Conservation (phyloP, 129 eudicot genomes). For the Flaveria brownii region DNA sequence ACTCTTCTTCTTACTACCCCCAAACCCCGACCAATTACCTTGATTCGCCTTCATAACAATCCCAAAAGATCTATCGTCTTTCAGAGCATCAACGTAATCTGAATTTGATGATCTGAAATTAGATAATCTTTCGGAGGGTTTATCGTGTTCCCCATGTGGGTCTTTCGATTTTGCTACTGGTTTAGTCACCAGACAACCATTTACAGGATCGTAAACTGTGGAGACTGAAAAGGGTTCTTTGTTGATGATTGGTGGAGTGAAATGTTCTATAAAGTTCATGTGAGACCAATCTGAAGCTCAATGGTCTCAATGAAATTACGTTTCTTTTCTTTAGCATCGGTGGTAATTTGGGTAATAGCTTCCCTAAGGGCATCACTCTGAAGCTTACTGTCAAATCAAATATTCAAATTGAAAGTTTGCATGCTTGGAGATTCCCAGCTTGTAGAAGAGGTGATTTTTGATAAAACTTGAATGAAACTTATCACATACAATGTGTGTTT, state of each 20-base stretch:
- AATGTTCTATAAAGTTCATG: slow-evolving; percentile 34
- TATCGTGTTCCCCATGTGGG: not conserved
- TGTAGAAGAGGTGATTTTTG: slow-evolving; percentile 45
- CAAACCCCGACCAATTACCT: slow-evolving; percentile 21
- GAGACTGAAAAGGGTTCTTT: slow-evolving; percentile 24
- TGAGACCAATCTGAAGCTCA: slow-evolving; percentile 15
- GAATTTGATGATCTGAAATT: not conserved
- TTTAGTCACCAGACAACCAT: slow-evolving; percentile 38
- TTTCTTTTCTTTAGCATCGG: slow-evolving; percentile 11
- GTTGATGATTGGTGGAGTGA: slow-evolving; percentile 33
- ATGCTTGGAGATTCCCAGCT: slow-evolving; percentile 25
- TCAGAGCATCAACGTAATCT: slow-evolving; percentile 27
- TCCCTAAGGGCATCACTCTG: slow-evolving; percentile 54
- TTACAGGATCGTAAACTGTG: slow-evolving; percentile 48
- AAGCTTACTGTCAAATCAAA: slow-evolving; percentile 41
- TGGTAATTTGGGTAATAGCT: slow-evolving; percentile 29
- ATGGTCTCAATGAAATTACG: slow-evolving; percentile 7
- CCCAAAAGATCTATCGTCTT: slow-evolving; percentile 31
- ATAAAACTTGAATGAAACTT: too few species aligned
- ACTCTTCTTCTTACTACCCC: slow-evolving; percentile 44
- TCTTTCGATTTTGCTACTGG: slow-evolving; percentile 8
- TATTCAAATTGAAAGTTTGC: slow-evolving; percentile 44
- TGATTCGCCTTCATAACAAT: slow-evolving; percentile 23
- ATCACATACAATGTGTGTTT: too few species aligned
- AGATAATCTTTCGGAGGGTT: not conserved